These are phyloP conservation scores for Talinum fruticosum DNA, from an alignment of 148 eudicot species.

Conservation along the genomic window DNA sequence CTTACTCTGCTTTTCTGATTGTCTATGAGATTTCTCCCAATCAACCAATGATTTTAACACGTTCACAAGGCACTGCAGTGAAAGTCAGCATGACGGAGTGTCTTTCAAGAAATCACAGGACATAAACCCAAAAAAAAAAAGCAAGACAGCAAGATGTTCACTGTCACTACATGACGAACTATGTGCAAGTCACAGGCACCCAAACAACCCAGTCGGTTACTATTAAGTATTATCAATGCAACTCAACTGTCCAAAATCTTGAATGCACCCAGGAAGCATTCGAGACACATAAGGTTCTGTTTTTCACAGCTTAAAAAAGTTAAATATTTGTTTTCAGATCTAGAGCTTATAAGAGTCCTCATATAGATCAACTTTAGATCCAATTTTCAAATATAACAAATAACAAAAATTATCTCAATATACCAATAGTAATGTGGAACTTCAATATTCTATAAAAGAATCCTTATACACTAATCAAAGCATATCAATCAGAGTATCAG, in stretches of 20 bases:
- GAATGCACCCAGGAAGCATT: not conserved
- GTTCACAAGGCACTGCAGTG: constrained; percentile 79
- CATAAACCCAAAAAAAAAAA: not conserved
- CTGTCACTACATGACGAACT: not conserved
- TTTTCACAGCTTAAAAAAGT: not conserved
- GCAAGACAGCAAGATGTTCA: not conserved
- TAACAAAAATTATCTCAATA: too few relatives aligned
- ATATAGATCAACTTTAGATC: not conserved
- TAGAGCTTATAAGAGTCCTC: not conserved
- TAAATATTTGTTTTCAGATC: not conserved
- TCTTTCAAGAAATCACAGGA: not conserved
- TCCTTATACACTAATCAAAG: too few relatives aligned
- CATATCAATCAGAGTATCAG: too few relatives aligned
- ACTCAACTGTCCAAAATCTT: not conserved
- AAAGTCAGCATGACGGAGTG: constrained; percentile 21
- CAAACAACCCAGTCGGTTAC: not conserved
- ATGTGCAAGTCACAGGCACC: not conserved
- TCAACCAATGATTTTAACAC: constrained; percentile 88
- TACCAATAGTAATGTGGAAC: too few relatives aligned
- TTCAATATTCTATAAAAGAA: too few relatives aligned
- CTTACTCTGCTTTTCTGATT: constrained; percentile 44
- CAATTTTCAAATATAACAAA: not conserved
- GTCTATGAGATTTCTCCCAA: constrained; percentile 79
- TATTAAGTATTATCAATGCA: not conserved
- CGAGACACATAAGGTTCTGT: not conserved